A percentile compares a stretch with the other conserved stretches of the same genome.
Conservation (phyloP, 2,329 filamentous ascomycete species). For the Pyrenophora graminea region DNA sequence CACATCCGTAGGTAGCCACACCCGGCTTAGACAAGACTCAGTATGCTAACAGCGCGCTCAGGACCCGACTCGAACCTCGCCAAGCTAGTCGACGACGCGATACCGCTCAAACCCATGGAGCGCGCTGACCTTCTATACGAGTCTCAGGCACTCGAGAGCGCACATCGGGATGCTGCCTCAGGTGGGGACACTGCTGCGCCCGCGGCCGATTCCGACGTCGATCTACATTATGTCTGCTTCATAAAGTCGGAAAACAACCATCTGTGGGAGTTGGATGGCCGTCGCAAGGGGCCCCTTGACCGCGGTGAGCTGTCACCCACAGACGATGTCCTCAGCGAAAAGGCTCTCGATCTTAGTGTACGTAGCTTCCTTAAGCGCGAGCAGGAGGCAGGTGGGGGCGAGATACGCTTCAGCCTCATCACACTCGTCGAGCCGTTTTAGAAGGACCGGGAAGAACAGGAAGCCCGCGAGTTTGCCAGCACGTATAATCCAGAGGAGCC, state of each 20-base stretch:
- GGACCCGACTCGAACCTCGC: constrained; percentile 62
- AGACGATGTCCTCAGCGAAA: constrained; percentile 64
- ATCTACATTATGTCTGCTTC: constrained; percentile 95
- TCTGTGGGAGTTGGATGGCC: constrained; percentile 81
- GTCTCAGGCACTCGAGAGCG: constrained; percentile 73
- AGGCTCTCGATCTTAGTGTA: constrained; percentile 73
- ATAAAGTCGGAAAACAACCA: constrained; percentile 72
- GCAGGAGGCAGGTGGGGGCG: constrained; percentile 58
- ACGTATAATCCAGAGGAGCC: background rate
- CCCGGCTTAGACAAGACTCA: background rate
- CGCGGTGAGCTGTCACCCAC: constrained; percentile 53
- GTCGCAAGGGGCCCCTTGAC: constrained; percentile 72
- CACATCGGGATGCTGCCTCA: constrained; percentile 76
- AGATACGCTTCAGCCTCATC: constrained; percentile 67
- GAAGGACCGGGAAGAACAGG: constrained; percentile 2
- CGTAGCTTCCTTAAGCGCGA: constrained; percentile 64
- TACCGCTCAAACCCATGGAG: constrained; percentile 66
- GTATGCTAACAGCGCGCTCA: constrained; percentile 28
- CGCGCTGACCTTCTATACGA: constrained; percentile 78
- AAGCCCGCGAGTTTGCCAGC: background rate
- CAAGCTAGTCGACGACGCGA: constrained; percentile 69
- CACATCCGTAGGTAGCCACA: constrained; percentile 34
- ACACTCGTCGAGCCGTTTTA: constrained; percentile 61
- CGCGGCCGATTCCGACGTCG: constrained; percentile 76
- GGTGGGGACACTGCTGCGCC: constrained; percentile 80